These are phyloP conservation scores for Pseudogymnoascus sp. DNA, from an alignment of 2,329 filamentous ascomycete genomes.

Conservation along the genomic window DNA sequence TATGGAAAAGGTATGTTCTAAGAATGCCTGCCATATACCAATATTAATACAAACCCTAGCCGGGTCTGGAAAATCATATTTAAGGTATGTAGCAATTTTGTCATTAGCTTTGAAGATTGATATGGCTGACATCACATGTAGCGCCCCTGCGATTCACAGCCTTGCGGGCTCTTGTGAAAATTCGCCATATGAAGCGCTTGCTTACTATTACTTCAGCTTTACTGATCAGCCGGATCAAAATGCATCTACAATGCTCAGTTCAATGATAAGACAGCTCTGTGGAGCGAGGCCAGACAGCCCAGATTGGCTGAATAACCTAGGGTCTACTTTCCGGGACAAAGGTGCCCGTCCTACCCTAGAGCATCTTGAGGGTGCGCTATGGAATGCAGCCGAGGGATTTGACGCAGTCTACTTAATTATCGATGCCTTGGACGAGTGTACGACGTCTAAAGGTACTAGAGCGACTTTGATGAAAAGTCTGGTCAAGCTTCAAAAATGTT, in stretches of 20 bases:
- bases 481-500: conserved; percentile 21
- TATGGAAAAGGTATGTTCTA: conserved; percentile 14
- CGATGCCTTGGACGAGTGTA: conserved; percentile 18
- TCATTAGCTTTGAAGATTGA: neutral
- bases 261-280: conserved; percentile 19
- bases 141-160: conserved; percentile 9
- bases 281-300: conserved; percentile 14
- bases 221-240: conserved; percentile 17
- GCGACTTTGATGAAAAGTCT: conserved; percentile 23
- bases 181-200: conserved; percentile 14
- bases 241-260: conserved; percentile 16
- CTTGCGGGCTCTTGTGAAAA: neutral
- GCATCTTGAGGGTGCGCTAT: neutral
- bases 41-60: neutral
- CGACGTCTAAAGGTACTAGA: neutral
- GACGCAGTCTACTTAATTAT: conserved; percentile 12
- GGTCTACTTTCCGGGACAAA: neutral
- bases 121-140: neutral
- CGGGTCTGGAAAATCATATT: conserved; percentile 12
- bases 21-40: neutral
- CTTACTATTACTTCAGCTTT: conserved; percentile 23
- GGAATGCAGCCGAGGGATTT: conserved; percentile 11
- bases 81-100: neutral
- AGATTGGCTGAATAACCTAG: neutral
- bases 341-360: conserved; percentile 8